These are phyloP conservation scores for Schwanniomyces pseudopolymorphus DNA, from an alignment of 805 yeast genomes.

Conservation along the genomic window DNA sequence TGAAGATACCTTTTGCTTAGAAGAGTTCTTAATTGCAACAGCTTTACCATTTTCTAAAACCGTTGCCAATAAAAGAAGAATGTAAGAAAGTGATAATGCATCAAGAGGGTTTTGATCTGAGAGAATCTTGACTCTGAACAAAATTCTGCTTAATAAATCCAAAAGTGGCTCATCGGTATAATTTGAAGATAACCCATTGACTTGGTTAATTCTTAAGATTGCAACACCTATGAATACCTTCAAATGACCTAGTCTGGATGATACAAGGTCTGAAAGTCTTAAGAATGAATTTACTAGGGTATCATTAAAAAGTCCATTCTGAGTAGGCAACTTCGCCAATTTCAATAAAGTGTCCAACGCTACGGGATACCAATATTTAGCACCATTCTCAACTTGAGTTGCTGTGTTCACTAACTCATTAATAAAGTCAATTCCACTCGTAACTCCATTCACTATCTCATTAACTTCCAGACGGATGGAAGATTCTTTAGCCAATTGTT, in stretches of 20 bases:
- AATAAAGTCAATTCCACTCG: constrained; percentile 54
- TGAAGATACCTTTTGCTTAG: constrained; percentile 50
- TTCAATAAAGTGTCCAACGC: constrained; percentile 53
- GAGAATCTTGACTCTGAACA: constrained; percentile 73
- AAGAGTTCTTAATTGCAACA: constrained; percentile 52
- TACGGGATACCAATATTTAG: constrained; percentile 67
- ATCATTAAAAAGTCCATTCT: constrained; percentile 39
- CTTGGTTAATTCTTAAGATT: constrained; percentile 56
- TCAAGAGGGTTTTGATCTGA: constrained; percentile 75
- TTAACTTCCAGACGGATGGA: constrained; percentile 50
- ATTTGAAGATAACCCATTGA: constrained; percentile 45
- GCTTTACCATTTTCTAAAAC: constrained; percentile 67
- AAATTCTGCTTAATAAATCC: constrained; percentile 58
- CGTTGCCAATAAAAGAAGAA: constrained; percentile 70
- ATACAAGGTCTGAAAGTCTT: constrained; percentile 50
- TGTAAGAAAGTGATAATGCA: constrained; percentile 63
- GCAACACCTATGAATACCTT: constrained; percentile 66
- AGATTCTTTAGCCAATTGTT: constrained; percentile 64
- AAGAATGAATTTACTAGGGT: constrained; percentile 52
- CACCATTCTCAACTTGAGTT: constrained; percentile 63
- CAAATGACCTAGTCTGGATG: constrained; percentile 50
- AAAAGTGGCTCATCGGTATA: constrained; percentile 51
- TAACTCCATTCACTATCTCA: constrained; percentile 31
- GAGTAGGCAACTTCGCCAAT: constrained; percentile 36
- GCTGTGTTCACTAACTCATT: constrained; percentile 50